These are phyloP conservation scores for Pseudocercospora vitis DNA, from an alignment of 2,329 filamentous ascomycete genomes.

Conservation along the genomic window DNA sequence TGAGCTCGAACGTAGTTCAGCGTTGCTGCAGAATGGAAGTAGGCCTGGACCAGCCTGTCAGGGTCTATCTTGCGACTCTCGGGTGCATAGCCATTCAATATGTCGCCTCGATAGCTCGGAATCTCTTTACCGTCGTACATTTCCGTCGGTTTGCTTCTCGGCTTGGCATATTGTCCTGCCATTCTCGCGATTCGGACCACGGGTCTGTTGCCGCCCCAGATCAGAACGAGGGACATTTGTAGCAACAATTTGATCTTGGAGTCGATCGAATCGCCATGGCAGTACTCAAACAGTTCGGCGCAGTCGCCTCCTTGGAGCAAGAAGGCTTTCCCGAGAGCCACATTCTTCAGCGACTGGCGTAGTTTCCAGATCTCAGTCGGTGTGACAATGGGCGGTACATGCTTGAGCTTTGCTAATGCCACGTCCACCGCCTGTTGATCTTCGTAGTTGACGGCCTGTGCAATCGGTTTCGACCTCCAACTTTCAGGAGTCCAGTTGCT, in stretches of 20 bases:
- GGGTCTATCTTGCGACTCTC: conserved; percentile 81
- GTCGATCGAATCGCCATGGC: conserved; percentile 83
- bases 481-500: conserved; percentile 60
- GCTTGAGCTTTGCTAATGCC: conserved; percentile 63
- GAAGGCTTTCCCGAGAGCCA: conserved; percentile 87
- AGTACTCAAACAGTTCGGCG: conserved; percentile 96
- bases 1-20: conserved; percentile 89
- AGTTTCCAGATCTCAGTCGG: conserved; percentile 77
- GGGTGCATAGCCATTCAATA: conserved; percentile 81
- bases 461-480: conserved; percentile 77
- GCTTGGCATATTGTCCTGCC: conserved; percentile 95
- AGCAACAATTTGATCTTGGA: conserved; percentile 94
- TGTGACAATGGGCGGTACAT: conserved; percentile 75
- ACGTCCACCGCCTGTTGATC: conserved; percentile 60
- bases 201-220: conserved; percentile 79
- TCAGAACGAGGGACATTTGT: conserved; percentile 94
- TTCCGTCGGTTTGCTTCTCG: conserved; percentile 84
- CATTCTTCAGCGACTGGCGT: conserved; percentile 76
- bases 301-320: conserved; percentile 95
- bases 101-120: conserved; percentile 90
- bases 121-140: conserved; percentile 75
- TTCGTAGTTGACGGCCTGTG: conserved; percentile 71
- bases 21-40: conserved; percentile 93
- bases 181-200: conserved; percentile 94
- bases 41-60: conserved; percentile 79